These are phyloP conservation scores for Talaromyces liani DNA, from an alignment of 495 filamentous ascomycete species.

Conservation along the genomic window DNA sequence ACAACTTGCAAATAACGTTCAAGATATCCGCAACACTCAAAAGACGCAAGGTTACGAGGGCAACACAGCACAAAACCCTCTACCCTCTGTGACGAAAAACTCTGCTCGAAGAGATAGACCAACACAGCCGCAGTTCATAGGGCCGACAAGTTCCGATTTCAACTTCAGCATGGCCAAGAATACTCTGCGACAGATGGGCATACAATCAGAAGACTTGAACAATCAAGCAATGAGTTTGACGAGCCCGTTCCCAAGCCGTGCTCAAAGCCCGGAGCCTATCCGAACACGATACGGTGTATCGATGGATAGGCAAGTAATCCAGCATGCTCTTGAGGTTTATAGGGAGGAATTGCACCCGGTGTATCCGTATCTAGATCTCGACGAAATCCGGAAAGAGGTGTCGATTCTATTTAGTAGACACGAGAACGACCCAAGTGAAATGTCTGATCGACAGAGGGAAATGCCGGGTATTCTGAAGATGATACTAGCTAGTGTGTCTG, in stretches of 20 bases:
- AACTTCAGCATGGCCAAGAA: constrained; percentile 18
- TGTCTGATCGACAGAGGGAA: constrained; percentile 57
- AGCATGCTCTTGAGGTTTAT: constrained; percentile 60
- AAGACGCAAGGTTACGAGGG: neutral
- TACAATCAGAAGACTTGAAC: neutral
- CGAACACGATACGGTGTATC: constrained; percentile 54
- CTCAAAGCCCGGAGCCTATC: neutral
- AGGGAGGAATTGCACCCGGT: constrained; percentile 75
- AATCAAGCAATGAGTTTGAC: no score
- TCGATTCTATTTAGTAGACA: constrained; percentile 38
- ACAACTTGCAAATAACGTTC: neutral
- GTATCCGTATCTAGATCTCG: constrained; percentile 73
- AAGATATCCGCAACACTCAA: neutral
- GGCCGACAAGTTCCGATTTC: constrained; percentile 37
- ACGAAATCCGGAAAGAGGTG: constrained; percentile 41
- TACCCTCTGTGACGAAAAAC: neutral
- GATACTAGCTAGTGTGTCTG: constrained; percentile 62
- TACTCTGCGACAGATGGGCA: neutral
- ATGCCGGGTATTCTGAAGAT: constrained; percentile 21
- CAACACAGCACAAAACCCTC: neutral
- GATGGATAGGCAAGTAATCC: constrained; percentile 54
- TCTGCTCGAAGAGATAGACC: neutral
- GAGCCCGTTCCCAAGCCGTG: neutral
- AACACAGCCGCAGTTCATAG: constrained; percentile 22
- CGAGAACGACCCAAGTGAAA: constrained; percentile 28